Conservation (phyloP, 2,329 filamentous ascomycete genomes). For the Sclerotinia subarctica region DNA sequence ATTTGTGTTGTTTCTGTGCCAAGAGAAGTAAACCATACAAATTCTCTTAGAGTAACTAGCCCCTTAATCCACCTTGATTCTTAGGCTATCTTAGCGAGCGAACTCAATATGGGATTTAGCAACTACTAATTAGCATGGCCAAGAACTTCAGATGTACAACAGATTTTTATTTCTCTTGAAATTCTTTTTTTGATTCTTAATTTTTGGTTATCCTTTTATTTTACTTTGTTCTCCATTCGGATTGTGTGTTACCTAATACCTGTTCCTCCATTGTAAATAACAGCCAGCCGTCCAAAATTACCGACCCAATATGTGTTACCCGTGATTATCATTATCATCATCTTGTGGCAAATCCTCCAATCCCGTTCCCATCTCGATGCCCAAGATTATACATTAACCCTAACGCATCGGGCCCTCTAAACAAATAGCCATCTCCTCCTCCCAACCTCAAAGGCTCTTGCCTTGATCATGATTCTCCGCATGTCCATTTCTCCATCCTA, state of each 20-base stretch:
- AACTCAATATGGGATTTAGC: neutral
- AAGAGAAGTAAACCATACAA: too few species aligned
- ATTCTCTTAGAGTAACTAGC: neutral
- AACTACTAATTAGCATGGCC: neutral
- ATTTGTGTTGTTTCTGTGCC: too few species aligned
- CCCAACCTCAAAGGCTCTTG: neutral
- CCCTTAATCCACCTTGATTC: neutral
- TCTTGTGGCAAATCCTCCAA: neutral
- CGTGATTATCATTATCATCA: neutral
- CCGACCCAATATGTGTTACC: too few species aligned
- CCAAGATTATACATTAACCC: neutral
- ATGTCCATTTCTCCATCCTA: conserved; percentile 5
- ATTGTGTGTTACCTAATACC: neutral
- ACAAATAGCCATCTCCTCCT: too few species aligned
- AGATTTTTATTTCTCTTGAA: neutral
- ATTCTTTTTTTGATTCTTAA: neutral
- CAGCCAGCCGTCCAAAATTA: neutral
- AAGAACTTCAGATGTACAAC: neutral
- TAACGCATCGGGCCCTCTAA: neutral
- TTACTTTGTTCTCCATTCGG: neutral
- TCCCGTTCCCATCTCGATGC: neutral
- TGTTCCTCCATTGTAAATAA: neutral
- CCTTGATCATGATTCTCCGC: conserved; percentile 6
- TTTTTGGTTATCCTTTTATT: neutral
- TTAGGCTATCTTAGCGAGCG: neutral